Evolutionary conservation across 73 alveolate genomes (phyloP).

Genomic region (Paramecium primaurelia): DNA sequence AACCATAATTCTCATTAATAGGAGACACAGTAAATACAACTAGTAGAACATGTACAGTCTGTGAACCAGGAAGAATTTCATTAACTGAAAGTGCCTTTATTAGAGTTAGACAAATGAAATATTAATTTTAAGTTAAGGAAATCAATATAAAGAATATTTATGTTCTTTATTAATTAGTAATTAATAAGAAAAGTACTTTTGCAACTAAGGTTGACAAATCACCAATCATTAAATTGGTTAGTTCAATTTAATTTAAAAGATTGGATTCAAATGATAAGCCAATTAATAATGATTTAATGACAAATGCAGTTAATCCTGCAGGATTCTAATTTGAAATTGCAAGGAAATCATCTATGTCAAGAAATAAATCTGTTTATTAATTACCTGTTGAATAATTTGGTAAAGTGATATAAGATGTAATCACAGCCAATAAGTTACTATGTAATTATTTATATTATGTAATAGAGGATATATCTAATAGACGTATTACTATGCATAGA

Average conservation of each 20-base stretch:
- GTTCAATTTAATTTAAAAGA: constrained; percentile 2
- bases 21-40: constrained; percentile 66
- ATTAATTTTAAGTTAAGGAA: constrained; percentile 6
- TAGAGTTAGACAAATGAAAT: neutral
- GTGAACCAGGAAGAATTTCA: neutral
- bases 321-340: neutral
- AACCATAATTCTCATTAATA: constrained; percentile 62
- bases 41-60: constrained; percentile 44
- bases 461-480: neutral
- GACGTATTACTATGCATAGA: neutral
- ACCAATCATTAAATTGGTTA: neutral
- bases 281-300: neutral
- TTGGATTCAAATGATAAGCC: neutral
- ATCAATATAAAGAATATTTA: constrained; percentile 25
- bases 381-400: constrained; percentile 6
- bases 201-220: neutral
- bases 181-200: constrained; percentile 26
- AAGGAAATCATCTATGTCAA: neutral
- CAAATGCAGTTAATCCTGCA: constrained; percentile 22
- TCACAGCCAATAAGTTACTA: neutral
- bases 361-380: neutral
- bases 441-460: neutral
- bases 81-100: constrained; percentile 46
- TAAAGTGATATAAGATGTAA: neutral
- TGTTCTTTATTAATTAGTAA: neutral